Evolutionary conservation across 345 rosid genomes (phyloP), one percentile per base, ranked within the genome.

Genomic region (Gossypium rotundifolium): DNA sequence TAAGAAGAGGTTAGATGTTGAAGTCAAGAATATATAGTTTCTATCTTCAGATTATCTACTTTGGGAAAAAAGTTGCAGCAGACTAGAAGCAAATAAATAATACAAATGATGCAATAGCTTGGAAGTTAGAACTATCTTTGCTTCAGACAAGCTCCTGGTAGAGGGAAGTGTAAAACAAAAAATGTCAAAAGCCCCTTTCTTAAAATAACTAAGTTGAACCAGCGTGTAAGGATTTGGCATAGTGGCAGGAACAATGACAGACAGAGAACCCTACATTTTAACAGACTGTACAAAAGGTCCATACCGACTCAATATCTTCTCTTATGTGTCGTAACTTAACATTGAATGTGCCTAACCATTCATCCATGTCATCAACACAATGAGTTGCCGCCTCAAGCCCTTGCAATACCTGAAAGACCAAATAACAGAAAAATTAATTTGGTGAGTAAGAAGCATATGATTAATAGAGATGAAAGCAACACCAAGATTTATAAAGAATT

Each of bases 311-410:
- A 82, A 95, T 93, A 72, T 93, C 99, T 81, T 95, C 97, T 84
- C 98, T 88, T 98, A 95, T 90, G 77, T 90, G 99, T 84, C 98
- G 93, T 74, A 95, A 93, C 84, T 95, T 95, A 52, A 93, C 78
- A 79, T 95, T 95, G 87, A 93, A 93, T 82, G 93, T 93, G 77
- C 98, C 89, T 78, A 95, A 78, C 98, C 99, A 95, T 82, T 93
- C 94, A 82, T 91, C 98, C 97, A 95, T 91, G 82, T 95, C 99
- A 78, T 93, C 98, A 73, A 88, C 98, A 82, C 94, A 93, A 84
- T 79, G 82, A 75, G 93, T 86, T 70, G 96, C 99, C 22, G 89
- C 93, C 84, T 91, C 99, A 25, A 95, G 93, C 80, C 99, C 99
- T 85, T 84, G 87, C 84, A 95, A 68, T 46, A 95, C 99, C 99